Evolutionary conservation across 805 yeast species (phyloP).

Genomic region (Diddensiella caesifluorescens): DNA sequence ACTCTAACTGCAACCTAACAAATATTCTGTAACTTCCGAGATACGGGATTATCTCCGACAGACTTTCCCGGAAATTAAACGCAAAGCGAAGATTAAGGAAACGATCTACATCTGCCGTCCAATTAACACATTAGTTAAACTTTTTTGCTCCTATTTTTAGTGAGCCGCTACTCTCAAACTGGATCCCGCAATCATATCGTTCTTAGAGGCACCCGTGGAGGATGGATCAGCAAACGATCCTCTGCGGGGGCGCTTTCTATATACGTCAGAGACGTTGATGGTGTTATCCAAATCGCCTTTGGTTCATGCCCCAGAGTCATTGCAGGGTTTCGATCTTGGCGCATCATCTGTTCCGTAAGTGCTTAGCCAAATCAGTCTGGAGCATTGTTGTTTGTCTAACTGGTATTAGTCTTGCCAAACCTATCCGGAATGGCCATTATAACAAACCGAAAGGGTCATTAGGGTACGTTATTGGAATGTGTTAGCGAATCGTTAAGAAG

Average conservation of each 20-base stretch:
- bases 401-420: background rate
- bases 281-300: conserved; percentile 18
- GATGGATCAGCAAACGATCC: background rate
- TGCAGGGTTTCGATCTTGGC: conserved; percentile 8
- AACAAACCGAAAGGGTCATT: too few relatives aligned
- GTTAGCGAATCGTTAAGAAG: too few relatives aligned
- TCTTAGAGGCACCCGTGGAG: conserved; percentile 1
- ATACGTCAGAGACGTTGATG: conserved; percentile 12
- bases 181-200: conserved; percentile 12
- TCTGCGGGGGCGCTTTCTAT: background rate
- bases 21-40: too few relatives aligned
- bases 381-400: background rate
- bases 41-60: too few relatives aligned
- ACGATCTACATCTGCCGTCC: too few relatives aligned
- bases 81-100: too few relatives aligned
- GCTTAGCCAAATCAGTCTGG: too few relatives aligned
- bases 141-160: too few relatives aligned
- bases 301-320: conserved; percentile 13
- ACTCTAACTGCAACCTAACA: too few relatives aligned
- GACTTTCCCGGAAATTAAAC: too few relatives aligned
- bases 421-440: background rate
- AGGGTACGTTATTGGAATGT: too few relatives aligned
- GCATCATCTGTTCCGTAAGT: background rate
- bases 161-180: conserved; percentile 7
- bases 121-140: too few relatives aligned